These are phyloP conservation scores for Vaccinium myrtillus DNA, from an alignment of 148 eudicot genomes.

Conservation along the genomic window DNA sequence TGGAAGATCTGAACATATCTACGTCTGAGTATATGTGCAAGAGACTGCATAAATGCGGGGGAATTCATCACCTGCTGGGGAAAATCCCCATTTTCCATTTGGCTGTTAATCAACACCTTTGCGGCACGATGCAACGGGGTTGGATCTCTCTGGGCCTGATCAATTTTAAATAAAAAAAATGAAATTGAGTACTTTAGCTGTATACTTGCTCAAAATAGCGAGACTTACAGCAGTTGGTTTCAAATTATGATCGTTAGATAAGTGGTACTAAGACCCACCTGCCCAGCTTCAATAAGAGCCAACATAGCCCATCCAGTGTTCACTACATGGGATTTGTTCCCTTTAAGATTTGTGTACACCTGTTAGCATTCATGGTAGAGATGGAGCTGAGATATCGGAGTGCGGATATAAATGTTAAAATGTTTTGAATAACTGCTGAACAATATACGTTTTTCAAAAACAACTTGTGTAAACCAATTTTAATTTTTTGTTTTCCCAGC, in stretches of 20 bases:
- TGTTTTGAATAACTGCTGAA: background rate
- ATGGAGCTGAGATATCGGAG: background rate
- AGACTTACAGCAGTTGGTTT: background rate
- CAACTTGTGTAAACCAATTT: too few relatives aligned
- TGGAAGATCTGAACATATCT: too few relatives aligned
- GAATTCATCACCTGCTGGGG: background rate
- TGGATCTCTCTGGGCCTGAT: background rate
- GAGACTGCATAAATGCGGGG: background rate
- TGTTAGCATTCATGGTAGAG: background rate
- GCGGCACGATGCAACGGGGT: background rate
- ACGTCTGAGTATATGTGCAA: background rate
- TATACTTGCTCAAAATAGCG: background rate
- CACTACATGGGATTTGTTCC: conserved; percentile 34
- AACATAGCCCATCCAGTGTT: conserved; percentile 45
- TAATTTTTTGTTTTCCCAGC: background rate
- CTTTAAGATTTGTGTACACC: conserved; percentile 41
- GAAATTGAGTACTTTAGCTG: background rate
- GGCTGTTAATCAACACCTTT: background rate
- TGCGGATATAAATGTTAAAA: background rate
- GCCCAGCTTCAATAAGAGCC: conserved; percentile 41
- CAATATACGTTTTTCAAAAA: background rate
- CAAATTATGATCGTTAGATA: background rate
- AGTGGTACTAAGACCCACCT: conserved; percentile 14
- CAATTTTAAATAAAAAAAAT: background rate
- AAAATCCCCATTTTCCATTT: background rate